Percentiles rank a stretch among this genome's conserved stretches.
These are phyloP conservation scores for Wickerhamiella occidentalis DNA, from an alignment of 805 yeast species.

Conservation along the genomic window DNA sequence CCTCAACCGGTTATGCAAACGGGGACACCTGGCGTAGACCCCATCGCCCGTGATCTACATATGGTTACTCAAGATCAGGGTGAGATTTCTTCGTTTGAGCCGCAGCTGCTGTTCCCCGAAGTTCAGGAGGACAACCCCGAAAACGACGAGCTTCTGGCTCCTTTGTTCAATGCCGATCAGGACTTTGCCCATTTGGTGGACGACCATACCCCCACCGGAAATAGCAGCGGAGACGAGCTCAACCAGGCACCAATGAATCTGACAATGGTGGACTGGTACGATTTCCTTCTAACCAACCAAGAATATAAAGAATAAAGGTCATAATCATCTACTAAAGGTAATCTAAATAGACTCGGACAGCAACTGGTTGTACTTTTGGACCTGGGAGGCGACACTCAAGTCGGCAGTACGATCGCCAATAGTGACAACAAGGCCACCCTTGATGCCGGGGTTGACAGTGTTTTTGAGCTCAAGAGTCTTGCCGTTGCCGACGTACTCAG, in stretches of 20 bases:
- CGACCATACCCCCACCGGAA: background rate
- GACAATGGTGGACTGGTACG: conserved; percentile 32
- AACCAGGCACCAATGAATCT: conserved; percentile 25
- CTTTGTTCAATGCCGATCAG: conserved; percentile 14
- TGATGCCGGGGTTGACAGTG: conserved; percentile 75
- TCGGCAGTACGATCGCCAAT: conserved; percentile 96
- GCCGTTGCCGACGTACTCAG: conserved; percentile 71
- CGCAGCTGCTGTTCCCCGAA: conserved; percentile 44
- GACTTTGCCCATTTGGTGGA: conserved; percentile 3
- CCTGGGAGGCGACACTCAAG: conserved; percentile 71
- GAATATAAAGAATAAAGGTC: conserved; percentile 1
- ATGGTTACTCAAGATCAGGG: conserved; percentile 24
- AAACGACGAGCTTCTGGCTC: conserved; percentile 11
- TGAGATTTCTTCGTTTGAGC: conserved; percentile 43
- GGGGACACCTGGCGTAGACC: too few species aligned
- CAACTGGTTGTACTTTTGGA: conserved; percentile 78
- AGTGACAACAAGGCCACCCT: conserved; percentile 93
- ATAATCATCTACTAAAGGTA: background rate
- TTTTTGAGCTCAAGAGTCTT: conserved; percentile 77
- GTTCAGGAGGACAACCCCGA: background rate
- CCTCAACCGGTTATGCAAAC: too few species aligned
- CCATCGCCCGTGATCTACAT: conserved; percentile 24
- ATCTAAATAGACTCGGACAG: conserved; percentile 71
- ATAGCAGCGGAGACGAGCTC: conserved; percentile 14
- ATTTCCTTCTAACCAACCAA: conserved; percentile 24